Conservation (phyloP, 2,329 filamentous ascomycete species). For the Fonsecaea pedrosoi region DNA sequence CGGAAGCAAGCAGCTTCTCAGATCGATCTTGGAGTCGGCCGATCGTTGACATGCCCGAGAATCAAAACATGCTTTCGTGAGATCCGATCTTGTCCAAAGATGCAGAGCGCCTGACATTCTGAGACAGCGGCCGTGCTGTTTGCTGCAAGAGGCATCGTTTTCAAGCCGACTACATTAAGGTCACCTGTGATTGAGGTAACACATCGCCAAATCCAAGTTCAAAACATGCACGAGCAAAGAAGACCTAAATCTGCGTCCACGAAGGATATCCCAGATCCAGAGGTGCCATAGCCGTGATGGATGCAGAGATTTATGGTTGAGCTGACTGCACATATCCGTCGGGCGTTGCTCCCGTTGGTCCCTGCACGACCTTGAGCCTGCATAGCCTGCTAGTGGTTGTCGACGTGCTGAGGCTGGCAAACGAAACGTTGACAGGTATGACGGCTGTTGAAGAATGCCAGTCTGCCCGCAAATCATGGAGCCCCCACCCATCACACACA, state of each 20-base stretch:
- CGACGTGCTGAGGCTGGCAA: constrained; percentile 8
- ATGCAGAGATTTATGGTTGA: constrained; percentile 20
- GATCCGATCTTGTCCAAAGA: not conserved
- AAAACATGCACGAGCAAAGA: not conserved
- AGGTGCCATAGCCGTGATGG: not conserved
- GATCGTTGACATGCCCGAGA: not conserved
- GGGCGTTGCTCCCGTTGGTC: constrained; percentile 15
- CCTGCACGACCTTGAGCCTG: constrained; percentile 13
- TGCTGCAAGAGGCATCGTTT: constrained; percentile 1
- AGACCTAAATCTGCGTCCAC: constrained; percentile 11
- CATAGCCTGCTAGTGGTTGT: not conserved
- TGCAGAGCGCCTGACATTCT: not conserved
- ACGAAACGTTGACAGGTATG: constrained; percentile 27
- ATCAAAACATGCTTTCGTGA: not conserved
- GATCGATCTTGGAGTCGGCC: not conserved
- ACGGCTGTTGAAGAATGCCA: constrained; percentile 27
- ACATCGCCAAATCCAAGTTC: constrained; percentile 8
- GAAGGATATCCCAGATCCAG: constrained; percentile 18
- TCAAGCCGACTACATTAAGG: not conserved
- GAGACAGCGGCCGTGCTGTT: not conserved
- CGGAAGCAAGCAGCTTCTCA: constrained; percentile 3
- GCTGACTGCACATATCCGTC: constrained; percentile 19
- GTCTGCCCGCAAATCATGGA: constrained; percentile 22
- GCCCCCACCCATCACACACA: not conserved
- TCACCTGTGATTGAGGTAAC: not conserved